These are phyloP conservation scores for Barbarea vulgaris DNA, from an alignment of 345 rosid species.

Conservation along the genomic window DNA sequence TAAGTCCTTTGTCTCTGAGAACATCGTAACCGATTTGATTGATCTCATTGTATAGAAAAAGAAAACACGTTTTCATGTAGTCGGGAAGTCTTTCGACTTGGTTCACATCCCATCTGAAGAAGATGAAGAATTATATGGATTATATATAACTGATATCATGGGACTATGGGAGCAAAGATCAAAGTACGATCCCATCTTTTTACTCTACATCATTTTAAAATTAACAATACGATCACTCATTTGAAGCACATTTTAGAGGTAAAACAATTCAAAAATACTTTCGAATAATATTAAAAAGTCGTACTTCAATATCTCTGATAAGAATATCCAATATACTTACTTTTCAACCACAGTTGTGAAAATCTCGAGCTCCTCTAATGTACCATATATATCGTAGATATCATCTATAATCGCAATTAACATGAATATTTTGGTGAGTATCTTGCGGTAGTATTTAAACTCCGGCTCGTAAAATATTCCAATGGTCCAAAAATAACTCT, in stretches of 20 bases:
- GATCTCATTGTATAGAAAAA: slow-evolving; percentile 32
- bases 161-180: background rate
- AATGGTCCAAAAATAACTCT: slow-evolving; percentile 42
- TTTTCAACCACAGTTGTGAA: slow-evolving; percentile 35
- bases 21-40: slow-evolving; percentile 41
- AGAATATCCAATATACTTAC: slow-evolving; percentile 2
- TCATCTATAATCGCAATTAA: slow-evolving; percentile 43
- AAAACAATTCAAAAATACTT: background rate
- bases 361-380: slow-evolving; percentile 43
- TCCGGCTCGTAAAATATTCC: slow-evolving; percentile 40
- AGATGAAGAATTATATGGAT: background rate
- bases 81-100: slow-evolving; percentile 45
- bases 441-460: slow-evolving; percentile 38
- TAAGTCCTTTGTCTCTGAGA: slow-evolving; percentile 40
- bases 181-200: background rate
- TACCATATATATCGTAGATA: slow-evolving; percentile 50
- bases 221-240: background rate
- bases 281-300: background rate
- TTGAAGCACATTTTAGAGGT: too few relatives aligned
- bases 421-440: slow-evolving; percentile 23
- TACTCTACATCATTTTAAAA: background rate
- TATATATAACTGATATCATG: background rate
- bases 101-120: slow-evolving; percentile 45
- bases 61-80: slow-evolving; percentile 45
- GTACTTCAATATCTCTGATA: background rate